phyloP scores from a whole-genome alignment of 768 basidiomycete genomes.

The Galerina marginata region DNA sequence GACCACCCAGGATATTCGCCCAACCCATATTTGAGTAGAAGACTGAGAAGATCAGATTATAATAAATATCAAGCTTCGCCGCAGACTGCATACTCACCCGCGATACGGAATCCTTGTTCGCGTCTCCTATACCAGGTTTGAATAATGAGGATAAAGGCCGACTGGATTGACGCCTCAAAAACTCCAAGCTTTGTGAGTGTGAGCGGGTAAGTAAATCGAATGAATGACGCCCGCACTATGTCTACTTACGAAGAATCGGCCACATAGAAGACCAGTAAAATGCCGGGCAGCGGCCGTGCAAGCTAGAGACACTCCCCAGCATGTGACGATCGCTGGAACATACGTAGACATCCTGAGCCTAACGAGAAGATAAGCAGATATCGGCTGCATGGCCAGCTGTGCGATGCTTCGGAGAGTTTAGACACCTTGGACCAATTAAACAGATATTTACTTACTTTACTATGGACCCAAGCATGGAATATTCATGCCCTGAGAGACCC shows the following conservation, averaged over 20 bases:
- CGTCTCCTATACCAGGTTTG: constrained; percentile 43
- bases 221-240: constrained; percentile 7
- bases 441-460: constrained; percentile 27
- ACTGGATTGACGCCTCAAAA: constrained; percentile 37
- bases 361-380: constrained; percentile 38
- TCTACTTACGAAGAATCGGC: constrained; percentile 34
- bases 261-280: constrained; percentile 34
- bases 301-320: constrained; percentile 38
- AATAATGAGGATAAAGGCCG: constrained; percentile 35
- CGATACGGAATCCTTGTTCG: constrained; percentile 39
- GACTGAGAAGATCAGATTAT: constrained; percentile 19
- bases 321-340: constrained; percentile 35
- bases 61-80: not conserved
- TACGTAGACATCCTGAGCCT: constrained; percentile 36
- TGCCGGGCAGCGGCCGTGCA: constrained; percentile 36
- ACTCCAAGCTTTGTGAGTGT: constrained; percentile 31
- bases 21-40: constrained; percentile 38
- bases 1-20: constrained; percentile 39
- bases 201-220: not conserved
- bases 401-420: constrained; percentile 30
- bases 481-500: constrained; percentile 35
- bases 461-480: constrained; percentile 39
- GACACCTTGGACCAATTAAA: not conserved
- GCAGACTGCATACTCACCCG: constrained; percentile 23
- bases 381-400: constrained; percentile 36